These are phyloP conservation scores for Sungouiozyma intestinalis DNA, from an alignment of 805 yeast species.

Conservation along the genomic window DNA sequence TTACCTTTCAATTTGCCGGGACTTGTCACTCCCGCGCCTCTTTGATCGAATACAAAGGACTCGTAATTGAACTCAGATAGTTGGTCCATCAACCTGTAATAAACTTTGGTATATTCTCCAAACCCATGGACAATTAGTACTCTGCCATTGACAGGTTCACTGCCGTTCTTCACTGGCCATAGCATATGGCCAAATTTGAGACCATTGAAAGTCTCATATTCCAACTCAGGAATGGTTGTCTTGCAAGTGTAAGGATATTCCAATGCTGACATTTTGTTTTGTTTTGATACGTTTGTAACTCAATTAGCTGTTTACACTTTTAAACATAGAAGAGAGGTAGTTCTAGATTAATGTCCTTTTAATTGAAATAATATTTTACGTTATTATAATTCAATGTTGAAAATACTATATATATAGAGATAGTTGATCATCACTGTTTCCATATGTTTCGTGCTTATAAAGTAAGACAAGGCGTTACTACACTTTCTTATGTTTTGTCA, in stretches of 20 bases:
- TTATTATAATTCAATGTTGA: no score
- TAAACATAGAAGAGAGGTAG: no score
- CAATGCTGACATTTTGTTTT: slow-evolving; percentile 3
- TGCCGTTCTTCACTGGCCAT: slow-evolving; percentile 15
- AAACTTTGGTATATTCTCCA: slow-evolving; percentile 44
- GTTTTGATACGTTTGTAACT: no score
- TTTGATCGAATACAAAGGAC: slow-evolving; percentile 57
- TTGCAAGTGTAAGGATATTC: slow-evolving; percentile 18
- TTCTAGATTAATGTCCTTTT: no score
- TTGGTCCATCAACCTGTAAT: slow-evolving; percentile 43
- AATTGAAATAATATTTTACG: no score
- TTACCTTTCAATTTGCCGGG: slow-evolving; percentile 43
- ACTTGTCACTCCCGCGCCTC: slow-evolving; percentile 65
- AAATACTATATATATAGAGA: no score
- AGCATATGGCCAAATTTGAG: slow-evolving; percentile 22
- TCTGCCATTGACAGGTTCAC: slow-evolving; percentile 35
- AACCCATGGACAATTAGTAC: slow-evolving; percentile 63
- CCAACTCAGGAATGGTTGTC: slow-evolving; percentile 15
- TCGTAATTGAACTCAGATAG: slow-evolving; percentile 48
- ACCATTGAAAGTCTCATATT: slow-evolving; percentile 19
- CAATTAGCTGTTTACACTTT: no score
- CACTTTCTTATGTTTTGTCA: slow-evolving; percentile 6
- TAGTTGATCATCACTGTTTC: no score
- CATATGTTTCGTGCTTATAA: no score
- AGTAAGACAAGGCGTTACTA: no score